Conservation (phyloP, 352 stramenopile genomes). For the Phytophthora crassamura region DNA sequence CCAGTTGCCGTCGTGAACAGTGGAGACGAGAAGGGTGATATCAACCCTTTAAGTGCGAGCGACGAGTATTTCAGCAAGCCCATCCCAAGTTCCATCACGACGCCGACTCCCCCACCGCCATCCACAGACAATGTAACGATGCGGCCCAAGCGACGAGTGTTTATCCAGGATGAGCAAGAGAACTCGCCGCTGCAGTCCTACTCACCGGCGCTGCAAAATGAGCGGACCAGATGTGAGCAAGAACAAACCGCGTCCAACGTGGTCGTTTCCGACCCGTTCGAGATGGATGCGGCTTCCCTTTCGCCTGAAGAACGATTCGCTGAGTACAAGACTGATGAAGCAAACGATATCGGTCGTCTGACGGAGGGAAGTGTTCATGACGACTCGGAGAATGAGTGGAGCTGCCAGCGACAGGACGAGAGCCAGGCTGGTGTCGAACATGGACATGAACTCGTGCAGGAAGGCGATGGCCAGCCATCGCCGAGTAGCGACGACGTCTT, state of each 20-base stretch:
- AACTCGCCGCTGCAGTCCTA: neutral
- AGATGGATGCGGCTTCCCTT: neutral
- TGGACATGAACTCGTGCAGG: neutral
- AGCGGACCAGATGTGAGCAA: neutral
- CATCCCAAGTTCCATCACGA: slow-evolving; percentile 39
- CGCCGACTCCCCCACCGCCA: slow-evolving; percentile 24
- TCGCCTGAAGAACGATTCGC: slow-evolving; percentile 3
- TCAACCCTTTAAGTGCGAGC: slow-evolving; percentile 29
- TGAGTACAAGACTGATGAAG: slow-evolving; percentile 12
- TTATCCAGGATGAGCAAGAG: slow-evolving; percentile 20
- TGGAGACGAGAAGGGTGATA: slow-evolving; percentile 21
- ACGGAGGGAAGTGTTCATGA: slow-evolving; percentile 18
- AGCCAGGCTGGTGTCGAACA: neutral
- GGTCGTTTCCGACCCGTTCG: neutral
- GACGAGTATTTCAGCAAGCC: slow-evolving; percentile 51
- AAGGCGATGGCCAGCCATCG: slow-evolving; percentile 6
- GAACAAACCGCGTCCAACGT: slow-evolving; percentile 2
- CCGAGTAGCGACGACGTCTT: neutral
- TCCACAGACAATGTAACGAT: slow-evolving; percentile 48
- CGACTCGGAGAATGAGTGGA: slow-evolving; percentile 15
- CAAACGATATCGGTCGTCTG: slow-evolving; percentile 15
- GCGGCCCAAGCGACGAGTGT: slow-evolving; percentile 25
- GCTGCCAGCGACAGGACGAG: slow-evolving; percentile 7
- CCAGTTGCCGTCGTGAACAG: neutral
- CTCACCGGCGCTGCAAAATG: neutral